phyloP scores from a whole-genome alignment of 2,329 filamentous ascomycete species.

The Penicillium sp. region DNA sequence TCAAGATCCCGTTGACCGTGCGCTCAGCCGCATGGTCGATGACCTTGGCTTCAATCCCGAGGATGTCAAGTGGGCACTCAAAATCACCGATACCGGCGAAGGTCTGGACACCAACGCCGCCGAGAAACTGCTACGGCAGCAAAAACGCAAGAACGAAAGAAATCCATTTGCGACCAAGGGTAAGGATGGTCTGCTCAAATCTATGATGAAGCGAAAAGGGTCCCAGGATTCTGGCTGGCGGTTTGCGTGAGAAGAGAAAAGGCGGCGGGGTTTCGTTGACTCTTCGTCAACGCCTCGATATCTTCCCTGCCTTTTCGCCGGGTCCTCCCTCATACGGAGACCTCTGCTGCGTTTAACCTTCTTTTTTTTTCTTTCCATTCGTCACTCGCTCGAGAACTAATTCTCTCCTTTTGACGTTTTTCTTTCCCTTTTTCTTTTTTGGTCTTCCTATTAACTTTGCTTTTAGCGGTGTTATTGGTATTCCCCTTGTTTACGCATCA shows the following conservation, averaged over 20 bases:
- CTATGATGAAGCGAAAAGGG: constrained; percentile 22
- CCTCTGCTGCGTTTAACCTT: too few relatives aligned
- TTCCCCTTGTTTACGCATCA: too few relatives aligned
- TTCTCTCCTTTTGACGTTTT: too few relatives aligned
- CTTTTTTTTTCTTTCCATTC: too few relatives aligned
- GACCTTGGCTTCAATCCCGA: constrained; percentile 54
- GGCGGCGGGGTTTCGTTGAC: neutral
- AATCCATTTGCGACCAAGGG: constrained; percentile 13
- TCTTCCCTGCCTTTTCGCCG: too few relatives aligned
- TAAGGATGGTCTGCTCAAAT: constrained; percentile 18
- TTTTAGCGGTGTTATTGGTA: too few relatives aligned
- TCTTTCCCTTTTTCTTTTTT: too few relatives aligned
- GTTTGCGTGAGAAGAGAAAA: constrained; percentile 27
- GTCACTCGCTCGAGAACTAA: too few relatives aligned
- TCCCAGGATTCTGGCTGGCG: constrained; percentile 32
- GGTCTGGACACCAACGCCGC: constrained; percentile 54
- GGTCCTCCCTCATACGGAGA: too few relatives aligned
- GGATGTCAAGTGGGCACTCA: constrained; percentile 52
- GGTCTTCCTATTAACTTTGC: too few relatives aligned
- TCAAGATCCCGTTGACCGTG: constrained; percentile 51
- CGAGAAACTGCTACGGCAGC: constrained; percentile 48
- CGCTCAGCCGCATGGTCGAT: constrained; percentile 50
- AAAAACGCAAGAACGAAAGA: constrained; percentile 24
- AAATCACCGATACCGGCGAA: constrained; percentile 55
- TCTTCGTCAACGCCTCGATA: neutral